Percentiles rank a stretch among this genome's conserved stretches.
These are phyloP conservation scores for Diaporthe sp. DNA, from an alignment of 2,329 filamentous ascomycete species.

Conservation along the genomic window DNA sequence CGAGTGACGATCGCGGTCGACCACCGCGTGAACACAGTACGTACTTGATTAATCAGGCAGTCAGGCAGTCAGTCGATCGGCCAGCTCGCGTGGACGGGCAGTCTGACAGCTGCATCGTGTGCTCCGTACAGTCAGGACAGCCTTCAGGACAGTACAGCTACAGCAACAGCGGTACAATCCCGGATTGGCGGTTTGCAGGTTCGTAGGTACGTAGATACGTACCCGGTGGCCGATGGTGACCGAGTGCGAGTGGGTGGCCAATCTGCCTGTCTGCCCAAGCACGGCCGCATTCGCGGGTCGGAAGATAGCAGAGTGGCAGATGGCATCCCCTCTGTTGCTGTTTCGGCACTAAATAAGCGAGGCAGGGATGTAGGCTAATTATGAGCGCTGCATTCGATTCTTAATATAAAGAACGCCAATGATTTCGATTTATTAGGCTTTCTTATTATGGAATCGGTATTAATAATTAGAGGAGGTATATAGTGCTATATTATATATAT, in stretches of 20 bases:
- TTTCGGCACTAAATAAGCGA: too few species aligned
- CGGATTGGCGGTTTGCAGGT: not conserved
- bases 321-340: not conserved
- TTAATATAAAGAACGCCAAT: too few species aligned
- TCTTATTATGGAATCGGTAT: too few species aligned
- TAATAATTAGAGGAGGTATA: too few species aligned
- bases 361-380: too few species aligned
- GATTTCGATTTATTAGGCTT: too few species aligned
- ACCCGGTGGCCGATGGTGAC: not conserved
- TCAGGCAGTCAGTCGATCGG: not conserved
- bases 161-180: not conserved
- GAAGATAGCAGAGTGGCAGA: constrained; percentile 29
- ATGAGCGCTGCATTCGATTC: too few species aligned
- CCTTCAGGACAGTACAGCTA: not conserved
- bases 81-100: constrained; percentile 19
- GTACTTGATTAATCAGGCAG: not conserved
- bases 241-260: not conserved
- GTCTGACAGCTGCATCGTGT: constrained; percentile 22
- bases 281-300: not conserved
- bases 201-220: not conserved
- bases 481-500: too few species aligned
- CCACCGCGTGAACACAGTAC: constrained; percentile 11
- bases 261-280: not conserved
- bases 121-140: constrained; percentile 24
- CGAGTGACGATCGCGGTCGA: constrained; percentile 24